Percentiles rank a stretch among this genome's conserved stretches.
Conservation (phyloP, 2,329 filamentous ascomycete genomes). For the Trichoderma guizhouense region DNA sequence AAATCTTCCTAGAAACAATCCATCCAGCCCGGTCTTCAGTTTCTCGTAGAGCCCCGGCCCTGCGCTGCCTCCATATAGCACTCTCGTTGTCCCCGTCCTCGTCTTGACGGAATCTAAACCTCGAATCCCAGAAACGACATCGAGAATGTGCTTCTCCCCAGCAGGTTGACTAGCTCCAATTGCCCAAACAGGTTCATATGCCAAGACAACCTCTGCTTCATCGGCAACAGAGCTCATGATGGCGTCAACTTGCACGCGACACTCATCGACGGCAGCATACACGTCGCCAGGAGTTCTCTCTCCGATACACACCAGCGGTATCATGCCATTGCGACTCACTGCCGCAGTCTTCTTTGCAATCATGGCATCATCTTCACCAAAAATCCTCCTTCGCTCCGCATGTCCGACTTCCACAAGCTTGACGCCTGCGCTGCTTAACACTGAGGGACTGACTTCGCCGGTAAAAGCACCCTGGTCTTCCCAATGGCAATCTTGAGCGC, state of each 20-base stretch:
- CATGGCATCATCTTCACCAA: constrained; percentile 69
- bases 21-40: constrained; percentile 69
- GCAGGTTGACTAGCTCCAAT: constrained; percentile 75
- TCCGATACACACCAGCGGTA: constrained; percentile 77
- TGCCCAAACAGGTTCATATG: constrained; percentile 88
- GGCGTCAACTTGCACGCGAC: constrained; percentile 60
- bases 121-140: constrained; percentile 64
- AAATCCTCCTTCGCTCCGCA: constrained; percentile 70
- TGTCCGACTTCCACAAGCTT: constrained; percentile 76
- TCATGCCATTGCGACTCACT: constrained; percentile 63
- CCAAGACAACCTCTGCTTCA: constrained; percentile 68
- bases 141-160: constrained; percentile 66
- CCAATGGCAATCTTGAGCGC: constrained; percentile 73
- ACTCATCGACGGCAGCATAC: constrained; percentile 61
- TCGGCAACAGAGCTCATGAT: constrained; percentile 60
- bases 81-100: constrained; percentile 58
- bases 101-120: constrained; percentile 46
- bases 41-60: constrained; percentile 71
- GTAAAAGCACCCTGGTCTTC: constrained; percentile 72
- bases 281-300: constrained; percentile 57
- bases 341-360: constrained; percentile 69
- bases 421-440: constrained; percentile 65
- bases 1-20: constrained; percentile 77
- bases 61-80: constrained; percentile 80
- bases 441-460: constrained; percentile 69